Conservation (phyloP, 2,329 filamentous ascomycete genomes). For the Fusarium beomiforme region DNA sequence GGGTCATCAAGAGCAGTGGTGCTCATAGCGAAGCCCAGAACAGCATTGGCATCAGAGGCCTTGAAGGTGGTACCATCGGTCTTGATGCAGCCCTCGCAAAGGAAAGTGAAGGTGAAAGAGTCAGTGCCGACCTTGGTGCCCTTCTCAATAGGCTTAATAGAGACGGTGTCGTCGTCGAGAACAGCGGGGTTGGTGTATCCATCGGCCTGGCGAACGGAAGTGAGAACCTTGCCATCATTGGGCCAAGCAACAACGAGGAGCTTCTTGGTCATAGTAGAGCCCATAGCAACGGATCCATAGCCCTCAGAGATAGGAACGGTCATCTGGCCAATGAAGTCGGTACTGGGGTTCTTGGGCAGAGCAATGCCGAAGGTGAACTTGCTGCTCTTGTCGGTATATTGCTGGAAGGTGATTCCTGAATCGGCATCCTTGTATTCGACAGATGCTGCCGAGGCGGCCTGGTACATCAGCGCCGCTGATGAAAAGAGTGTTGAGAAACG, state of each 20-base stretch:
- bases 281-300: constrained; percentile 66
- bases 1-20: constrained; percentile 54
- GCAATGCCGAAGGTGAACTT: constrained; percentile 65
- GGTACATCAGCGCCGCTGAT: constrained; percentile 33
- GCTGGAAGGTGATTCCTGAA: constrained; percentile 64
- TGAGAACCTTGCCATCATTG: constrained; percentile 61
- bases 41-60: constrained; percentile 55
- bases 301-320: constrained; percentile 60
- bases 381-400: constrained; percentile 55
- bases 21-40: constrained; percentile 67
- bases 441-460: constrained; percentile 18
- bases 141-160: constrained; percentile 65
- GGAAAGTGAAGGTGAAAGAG: constrained; percentile 71
- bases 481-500: constrained; percentile 30
- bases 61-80: constrained; percentile 56
- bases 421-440: constrained; percentile 54
- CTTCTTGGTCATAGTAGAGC: constrained; percentile 65
- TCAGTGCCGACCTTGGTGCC: constrained; percentile 66
- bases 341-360: constrained; percentile 60
- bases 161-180: constrained; percentile 67
- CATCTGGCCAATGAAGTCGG: constrained; percentile 67
- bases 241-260: constrained; percentile 69
- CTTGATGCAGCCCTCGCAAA: constrained; percentile 67
- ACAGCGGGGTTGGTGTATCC: constrained; percentile 68
- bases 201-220: constrained; percentile 66